Conservation (phyloP, 2,329 filamentous ascomycete species). For the Pyricularia pennisetigena region DNA sequence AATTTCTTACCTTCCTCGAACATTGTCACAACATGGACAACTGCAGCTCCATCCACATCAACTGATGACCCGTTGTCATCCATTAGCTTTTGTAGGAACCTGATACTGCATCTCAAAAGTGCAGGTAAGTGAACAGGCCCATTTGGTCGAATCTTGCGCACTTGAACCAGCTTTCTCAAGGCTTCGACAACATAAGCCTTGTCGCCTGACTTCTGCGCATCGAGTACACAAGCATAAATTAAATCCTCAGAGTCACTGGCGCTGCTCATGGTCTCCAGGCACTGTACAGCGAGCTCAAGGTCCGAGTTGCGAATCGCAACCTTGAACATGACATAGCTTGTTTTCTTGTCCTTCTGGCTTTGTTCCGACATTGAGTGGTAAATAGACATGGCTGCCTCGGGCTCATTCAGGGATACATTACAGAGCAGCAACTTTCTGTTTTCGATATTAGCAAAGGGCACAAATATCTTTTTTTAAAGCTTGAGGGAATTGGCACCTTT, state of each 20-base stretch:
- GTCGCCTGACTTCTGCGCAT: slow-evolving; percentile 59
- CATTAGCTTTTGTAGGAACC: slow-evolving; percentile 33
- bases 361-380: slow-evolving; percentile 50
- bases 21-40: slow-evolving; percentile 41
- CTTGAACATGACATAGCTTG: slow-evolving; percentile 68
- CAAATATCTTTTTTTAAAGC: slow-evolving; percentile 53
- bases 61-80: slow-evolving; percentile 17
- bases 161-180: slow-evolving; percentile 50
- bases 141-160: slow-evolving; percentile 35
- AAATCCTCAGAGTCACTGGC: slow-evolving; percentile 46
- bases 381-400: slow-evolving; percentile 40
- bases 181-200: slow-evolving; percentile 47
- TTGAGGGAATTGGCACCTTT: slow-evolving; percentile 35
- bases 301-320: slow-evolving; percentile 53
- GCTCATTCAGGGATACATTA: slow-evolving; percentile 48
- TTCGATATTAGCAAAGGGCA: slow-evolving; percentile 33
- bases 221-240: slow-evolving; percentile 71
- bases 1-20: slow-evolving; percentile 32
- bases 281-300: slow-evolving; percentile 47
- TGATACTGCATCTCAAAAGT: slow-evolving; percentile 52
- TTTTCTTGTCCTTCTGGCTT: slow-evolving; percentile 51
- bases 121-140: slow-evolving; percentile 48
- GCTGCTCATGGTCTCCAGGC: slow-evolving; percentile 51
- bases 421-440: slow-evolving; percentile 65
- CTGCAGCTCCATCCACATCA: slow-evolving; percentile 13